phyloP scores from a whole-genome alignment of 768 basidiomycete species.

The Hericium erinaceus region DNA sequence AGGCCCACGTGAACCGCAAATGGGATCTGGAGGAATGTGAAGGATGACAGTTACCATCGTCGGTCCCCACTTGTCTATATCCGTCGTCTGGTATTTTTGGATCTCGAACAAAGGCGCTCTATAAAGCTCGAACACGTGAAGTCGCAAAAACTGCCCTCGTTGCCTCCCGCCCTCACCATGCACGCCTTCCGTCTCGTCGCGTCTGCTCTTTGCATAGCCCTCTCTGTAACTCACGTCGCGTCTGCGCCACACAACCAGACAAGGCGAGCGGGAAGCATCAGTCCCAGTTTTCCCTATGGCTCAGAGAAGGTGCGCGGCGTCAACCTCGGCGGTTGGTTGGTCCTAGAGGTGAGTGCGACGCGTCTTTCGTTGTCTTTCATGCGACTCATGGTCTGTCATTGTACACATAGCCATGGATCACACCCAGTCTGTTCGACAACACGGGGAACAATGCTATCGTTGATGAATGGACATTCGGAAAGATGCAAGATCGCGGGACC shows the following conservation, averaged over 20 bases:
- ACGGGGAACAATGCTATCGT: conserved; percentile 48
- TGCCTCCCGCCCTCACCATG: conserved; percentile 8
- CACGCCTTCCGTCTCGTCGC: conserved; percentile 15
- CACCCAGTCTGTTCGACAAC: conserved; percentile 64
- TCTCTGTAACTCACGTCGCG: conserved; percentile 16
- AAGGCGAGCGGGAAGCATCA: conserved; percentile 18
- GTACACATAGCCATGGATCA: conserved; percentile 56
- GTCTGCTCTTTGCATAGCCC: conserved; percentile 20
- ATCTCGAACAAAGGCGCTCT: conserved; percentile 4
- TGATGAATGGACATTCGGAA: conserved; percentile 75
- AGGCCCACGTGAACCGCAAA: no score
- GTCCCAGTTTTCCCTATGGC: conserved; percentile 64
- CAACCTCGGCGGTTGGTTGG: conserved; percentile 66
- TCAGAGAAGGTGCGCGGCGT: conserved; percentile 70
- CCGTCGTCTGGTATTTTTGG: conserved; percentile 7
- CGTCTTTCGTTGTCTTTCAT: not conserved
- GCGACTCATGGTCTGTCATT: conserved; percentile 1
- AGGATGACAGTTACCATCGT: no score
- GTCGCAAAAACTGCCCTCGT: not conserved
- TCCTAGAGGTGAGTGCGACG: conserved; percentile 34
- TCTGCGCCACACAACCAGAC: conserved; percentile 11
- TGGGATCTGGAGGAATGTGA: no score
- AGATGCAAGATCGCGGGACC: conserved; percentile 40
- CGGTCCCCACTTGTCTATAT: not conserved
- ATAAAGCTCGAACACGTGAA: conserved; percentile 2